A percentile compares a stretch with the other conserved stretches of the same genome.
phyloP scores from a whole-genome alignment of 768 basidiomycete genomes.

The Trametes sanguinea region DNA sequence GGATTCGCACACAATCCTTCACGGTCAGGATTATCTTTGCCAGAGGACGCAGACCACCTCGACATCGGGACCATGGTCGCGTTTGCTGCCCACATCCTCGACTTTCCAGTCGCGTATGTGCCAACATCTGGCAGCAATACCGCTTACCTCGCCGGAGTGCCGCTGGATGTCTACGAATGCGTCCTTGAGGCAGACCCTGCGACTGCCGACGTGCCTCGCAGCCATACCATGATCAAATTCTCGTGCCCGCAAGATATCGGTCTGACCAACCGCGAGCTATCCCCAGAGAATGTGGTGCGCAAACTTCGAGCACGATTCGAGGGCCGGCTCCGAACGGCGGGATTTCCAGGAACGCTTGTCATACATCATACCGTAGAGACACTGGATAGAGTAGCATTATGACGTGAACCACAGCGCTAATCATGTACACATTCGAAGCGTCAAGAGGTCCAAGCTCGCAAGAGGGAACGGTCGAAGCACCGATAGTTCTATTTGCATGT shows the following conservation, averaged over 20 bases:
- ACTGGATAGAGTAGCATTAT: slow-evolving; percentile 52
- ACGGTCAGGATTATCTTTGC: not conserved
- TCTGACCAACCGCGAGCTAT: slow-evolving; percentile 19
- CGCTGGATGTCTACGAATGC: slow-evolving; percentile 56
- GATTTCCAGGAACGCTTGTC: slow-evolving; percentile 25
- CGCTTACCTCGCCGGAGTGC: slow-evolving; percentile 46
- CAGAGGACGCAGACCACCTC: not conserved
- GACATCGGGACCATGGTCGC: slow-evolving; percentile 41
- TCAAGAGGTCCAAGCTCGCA: too few relatives aligned
- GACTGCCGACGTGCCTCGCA: not conserved
- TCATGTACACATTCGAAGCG: too few relatives aligned
- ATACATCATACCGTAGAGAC: slow-evolving; percentile 41
- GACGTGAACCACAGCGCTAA: slow-evolving; percentile 9
- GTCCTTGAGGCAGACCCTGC: slow-evolving; percentile 27
- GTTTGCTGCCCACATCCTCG: slow-evolving; percentile 59
- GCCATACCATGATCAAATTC: slow-evolving; percentile 54
- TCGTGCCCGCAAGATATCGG: slow-evolving; percentile 49
- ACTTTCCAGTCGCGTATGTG: slow-evolving; percentile 60
- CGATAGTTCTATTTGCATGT: too few relatives aligned
- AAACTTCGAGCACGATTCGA: slow-evolving; percentile 39
- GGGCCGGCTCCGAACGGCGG: slow-evolving; percentile 32
- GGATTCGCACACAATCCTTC: not conserved
- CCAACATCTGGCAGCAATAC: slow-evolving; percentile 37
- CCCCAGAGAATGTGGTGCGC: slow-evolving; percentile 29
- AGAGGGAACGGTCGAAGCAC: too few relatives aligned